Conservation (phyloP, 2,329 filamentous ascomycete genomes). For the Cyclaneusma minus region DNA sequence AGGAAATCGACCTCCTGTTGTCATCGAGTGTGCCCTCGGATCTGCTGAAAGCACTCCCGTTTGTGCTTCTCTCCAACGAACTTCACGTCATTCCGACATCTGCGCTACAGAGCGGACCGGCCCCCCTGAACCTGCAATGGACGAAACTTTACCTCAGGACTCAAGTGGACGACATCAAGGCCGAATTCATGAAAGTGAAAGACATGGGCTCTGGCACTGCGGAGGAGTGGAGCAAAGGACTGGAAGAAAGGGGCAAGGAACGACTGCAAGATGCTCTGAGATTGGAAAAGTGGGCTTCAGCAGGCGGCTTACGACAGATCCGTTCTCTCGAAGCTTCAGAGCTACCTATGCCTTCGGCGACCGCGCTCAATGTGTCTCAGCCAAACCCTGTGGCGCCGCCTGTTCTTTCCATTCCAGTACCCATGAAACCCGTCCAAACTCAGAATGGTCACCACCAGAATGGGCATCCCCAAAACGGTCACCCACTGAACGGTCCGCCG, state of each 20-base stretch:
- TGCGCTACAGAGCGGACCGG: constrained; percentile 32
- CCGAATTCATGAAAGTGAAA: constrained; percentile 47
- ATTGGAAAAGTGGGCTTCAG: constrained; percentile 61
- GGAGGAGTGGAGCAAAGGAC: constrained; percentile 68
- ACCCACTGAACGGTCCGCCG: no score
- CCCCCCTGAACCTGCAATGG: constrained; percentile 31
- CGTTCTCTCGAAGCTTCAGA: constrained; percentile 8
- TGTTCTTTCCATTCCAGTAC: no score
- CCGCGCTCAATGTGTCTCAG: no score
- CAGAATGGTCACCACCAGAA: no score
- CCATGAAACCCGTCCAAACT: no score
- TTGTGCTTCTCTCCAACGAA: constrained; percentile 46
- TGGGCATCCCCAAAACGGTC: no score
- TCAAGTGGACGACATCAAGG: constrained; percentile 45
- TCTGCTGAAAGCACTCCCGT: constrained; percentile 53
- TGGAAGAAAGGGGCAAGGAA: constrained; percentile 46
- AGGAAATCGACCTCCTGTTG: constrained; percentile 58
- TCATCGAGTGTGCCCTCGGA: constrained; percentile 42
- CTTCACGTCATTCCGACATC: constrained; percentile 42
- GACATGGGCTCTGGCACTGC: constrained; percentile 50
- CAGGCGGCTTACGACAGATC: constrained; percentile 19
- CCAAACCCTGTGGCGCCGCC: no score
- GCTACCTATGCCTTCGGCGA: no score
- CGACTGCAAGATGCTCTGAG: constrained; percentile 44
- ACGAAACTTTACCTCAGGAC: constrained; percentile 50